Evolutionary conservation across 2,329 filamentous ascomycete genomes (phyloP).

Genomic region (Cercospora janseana): DNA sequence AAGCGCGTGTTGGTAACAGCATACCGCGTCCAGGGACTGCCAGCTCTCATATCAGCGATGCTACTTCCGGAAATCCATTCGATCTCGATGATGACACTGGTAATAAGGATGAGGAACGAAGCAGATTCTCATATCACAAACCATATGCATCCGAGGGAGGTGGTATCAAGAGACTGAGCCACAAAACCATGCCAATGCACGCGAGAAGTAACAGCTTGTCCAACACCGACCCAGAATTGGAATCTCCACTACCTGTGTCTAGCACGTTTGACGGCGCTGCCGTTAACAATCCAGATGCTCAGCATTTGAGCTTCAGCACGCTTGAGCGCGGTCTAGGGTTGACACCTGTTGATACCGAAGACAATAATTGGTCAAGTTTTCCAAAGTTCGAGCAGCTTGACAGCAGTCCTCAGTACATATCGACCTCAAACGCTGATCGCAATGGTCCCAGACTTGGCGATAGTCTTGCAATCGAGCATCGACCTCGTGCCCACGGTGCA

Average conservation of each 20-base stretch:
- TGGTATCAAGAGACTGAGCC: conserved; percentile 28
- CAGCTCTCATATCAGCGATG: conserved; percentile 42
- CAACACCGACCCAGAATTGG: conserved; percentile 34
- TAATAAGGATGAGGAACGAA: conserved; percentile 32
- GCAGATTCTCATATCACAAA: conserved; percentile 39
- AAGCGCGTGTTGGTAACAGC: conserved; percentile 33
- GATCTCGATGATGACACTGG: conserved; percentile 47
- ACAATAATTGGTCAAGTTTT: conserved; percentile 25
- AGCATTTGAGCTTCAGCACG: conserved; percentile 21
- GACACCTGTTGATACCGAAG: conserved; percentile 12
- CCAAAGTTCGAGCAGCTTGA: conserved; percentile 22
- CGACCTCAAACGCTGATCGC: conserved; percentile 9
- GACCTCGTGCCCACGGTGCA: conserved; percentile 20
- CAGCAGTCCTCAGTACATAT: conserved; percentile 17
- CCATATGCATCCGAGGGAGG: conserved; percentile 39
- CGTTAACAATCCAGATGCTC: neutral
- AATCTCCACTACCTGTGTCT: conserved; percentile 11
- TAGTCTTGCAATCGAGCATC: conserved; percentile 17
- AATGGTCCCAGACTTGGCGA: conserved; percentile 19
- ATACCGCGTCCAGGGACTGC: conserved; percentile 46
- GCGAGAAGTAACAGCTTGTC: conserved; percentile 36
- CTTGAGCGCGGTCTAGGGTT: conserved; percentile 15
- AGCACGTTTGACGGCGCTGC: neutral
- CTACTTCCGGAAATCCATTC: conserved; percentile 49
- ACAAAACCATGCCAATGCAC: conserved; percentile 36